Conservation (phyloP, 2,329 filamentous ascomycete species). For the Calonectria leucothoes region DNA sequence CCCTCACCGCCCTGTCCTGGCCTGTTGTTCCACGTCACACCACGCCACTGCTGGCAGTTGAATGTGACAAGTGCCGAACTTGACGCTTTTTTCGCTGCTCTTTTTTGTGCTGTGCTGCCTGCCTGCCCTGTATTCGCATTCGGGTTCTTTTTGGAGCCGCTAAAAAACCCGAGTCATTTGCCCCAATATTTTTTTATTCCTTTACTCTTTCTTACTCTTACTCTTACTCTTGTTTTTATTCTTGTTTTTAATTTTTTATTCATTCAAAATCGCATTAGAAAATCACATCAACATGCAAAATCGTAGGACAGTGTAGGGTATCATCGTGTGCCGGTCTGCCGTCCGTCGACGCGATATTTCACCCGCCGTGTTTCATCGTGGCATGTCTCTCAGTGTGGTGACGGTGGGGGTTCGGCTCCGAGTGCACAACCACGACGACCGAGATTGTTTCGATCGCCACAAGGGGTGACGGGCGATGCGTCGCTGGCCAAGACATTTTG, state of each 20-base stretch:
- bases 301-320: background rate
- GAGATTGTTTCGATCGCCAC: background rate
- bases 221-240: background rate
- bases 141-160: background rate
- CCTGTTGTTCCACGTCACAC: slow-evolving; percentile 18
- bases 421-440: background rate
- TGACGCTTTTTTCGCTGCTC: background rate
- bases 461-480: background rate
- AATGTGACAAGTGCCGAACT: slow-evolving; percentile 6
- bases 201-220: background rate
- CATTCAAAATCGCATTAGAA: background rate
- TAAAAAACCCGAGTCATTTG: background rate
- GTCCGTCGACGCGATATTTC: background rate
- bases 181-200: background rate
- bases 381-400: background rate
- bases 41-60: slow-evolving; percentile 14
- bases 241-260: background rate
- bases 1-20: background rate
- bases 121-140: background rate
- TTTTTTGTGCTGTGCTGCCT: background rate
- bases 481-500: background rate
- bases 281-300: no score
- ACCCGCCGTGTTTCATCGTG: background rate
- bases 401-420: background rate
- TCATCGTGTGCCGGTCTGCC: background rate